Evolutionary conservation across 768 basidiomycete genomes (phyloP).

Genomic region (Lyophyllum atratum): DNA sequence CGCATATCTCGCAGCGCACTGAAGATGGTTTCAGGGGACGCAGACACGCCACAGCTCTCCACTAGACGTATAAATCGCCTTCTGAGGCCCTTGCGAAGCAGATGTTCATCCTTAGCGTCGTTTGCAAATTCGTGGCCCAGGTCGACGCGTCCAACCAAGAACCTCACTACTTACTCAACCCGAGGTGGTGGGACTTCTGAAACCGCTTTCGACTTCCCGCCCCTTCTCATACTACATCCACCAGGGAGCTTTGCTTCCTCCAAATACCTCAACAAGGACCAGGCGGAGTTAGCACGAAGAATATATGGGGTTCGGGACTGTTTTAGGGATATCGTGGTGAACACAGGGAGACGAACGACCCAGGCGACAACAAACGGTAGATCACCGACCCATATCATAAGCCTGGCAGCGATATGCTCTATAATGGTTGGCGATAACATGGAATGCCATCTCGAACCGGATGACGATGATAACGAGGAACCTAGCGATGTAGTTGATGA

Average conservation of each 20-base stretch:
- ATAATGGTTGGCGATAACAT: slow-evolving; percentile 49
- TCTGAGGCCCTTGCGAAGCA: slow-evolving; percentile 23
- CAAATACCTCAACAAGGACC: slow-evolving; percentile 33
- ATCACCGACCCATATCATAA: slow-evolving; percentile 24
- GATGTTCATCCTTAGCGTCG: slow-evolving; percentile 20
- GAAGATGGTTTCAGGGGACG: slow-evolving; percentile 12
- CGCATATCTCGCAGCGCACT: background rate
- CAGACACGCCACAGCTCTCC: slow-evolving; percentile 13
- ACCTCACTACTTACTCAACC: background rate
- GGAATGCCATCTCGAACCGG: slow-evolving; percentile 26
- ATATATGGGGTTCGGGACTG: slow-evolving; percentile 58
- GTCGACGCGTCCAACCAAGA: background rate
- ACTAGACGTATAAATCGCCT: slow-evolving; percentile 24
- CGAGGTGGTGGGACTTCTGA: background rate
- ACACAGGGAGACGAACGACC: slow-evolving; percentile 19
- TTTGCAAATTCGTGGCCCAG: slow-evolving; percentile 5
- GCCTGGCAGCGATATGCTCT: slow-evolving; percentile 49
- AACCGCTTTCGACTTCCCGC: slow-evolving; percentile 19
- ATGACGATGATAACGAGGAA: slow-evolving; percentile 13
- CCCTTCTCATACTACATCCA: slow-evolving; percentile 39
- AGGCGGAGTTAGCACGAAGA: slow-evolving; percentile 41
- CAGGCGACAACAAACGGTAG: background rate
- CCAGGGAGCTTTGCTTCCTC: slow-evolving; percentile 34
- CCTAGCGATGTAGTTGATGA: slow-evolving; percentile 31
- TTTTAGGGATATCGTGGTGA: slow-evolving; percentile 52